Percentiles rank a stretch among this genome's conserved stretches.
Evolutionary conservation across 164 flowering plant genomes (phyloP).

Genomic region (Cinnamomum chago): DNA sequence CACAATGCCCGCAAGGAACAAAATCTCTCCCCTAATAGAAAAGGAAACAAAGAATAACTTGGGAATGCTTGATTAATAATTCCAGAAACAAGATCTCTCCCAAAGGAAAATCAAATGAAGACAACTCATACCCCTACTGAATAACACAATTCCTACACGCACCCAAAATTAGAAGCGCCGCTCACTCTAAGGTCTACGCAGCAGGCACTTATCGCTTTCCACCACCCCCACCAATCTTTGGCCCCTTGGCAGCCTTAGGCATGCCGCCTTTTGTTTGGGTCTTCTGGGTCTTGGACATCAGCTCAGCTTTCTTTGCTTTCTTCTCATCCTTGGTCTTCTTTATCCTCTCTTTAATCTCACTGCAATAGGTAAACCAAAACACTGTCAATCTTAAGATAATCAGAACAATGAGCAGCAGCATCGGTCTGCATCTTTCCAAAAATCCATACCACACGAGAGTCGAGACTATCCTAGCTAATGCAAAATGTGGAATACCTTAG

Average conservation of each 20-base stretch:
- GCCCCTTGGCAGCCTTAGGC: slow-evolving; percentile 35
- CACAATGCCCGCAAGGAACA: too few species aligned
- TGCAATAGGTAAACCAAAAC: slow-evolving; percentile 9
- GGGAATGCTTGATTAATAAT: too few species aligned
- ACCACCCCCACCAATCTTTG: slow-evolving; percentile 50
- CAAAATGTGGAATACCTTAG: not conserved
- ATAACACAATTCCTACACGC: too few species aligned
- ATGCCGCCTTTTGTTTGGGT: slow-evolving; percentile 29
- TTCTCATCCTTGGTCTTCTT: slow-evolving; percentile 54
- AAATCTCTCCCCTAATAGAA: too few species aligned
- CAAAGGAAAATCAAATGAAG: too few species aligned
- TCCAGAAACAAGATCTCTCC: too few species aligned
- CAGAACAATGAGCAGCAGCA: not conserved
- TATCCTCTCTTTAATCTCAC: slow-evolving; percentile 49
- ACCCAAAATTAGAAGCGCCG: too few species aligned
- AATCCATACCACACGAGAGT: not conserved
- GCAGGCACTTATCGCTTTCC: slow-evolving; percentile 33
- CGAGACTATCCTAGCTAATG: not conserved
- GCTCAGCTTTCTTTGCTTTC: slow-evolving; percentile 52
- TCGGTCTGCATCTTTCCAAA: not conserved
- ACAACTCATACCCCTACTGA: too few species aligned
- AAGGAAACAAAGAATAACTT: too few species aligned
- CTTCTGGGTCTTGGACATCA: slow-evolving; percentile 34
- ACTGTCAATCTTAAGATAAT: not conserved
- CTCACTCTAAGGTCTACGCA: not conserved